Percentiles rank a stretch among this genome's conserved stretches.
phyloP scores from a whole-genome alignment of 768 basidiomycete genomes.

The Sarcomyxa edulis region DNA sequence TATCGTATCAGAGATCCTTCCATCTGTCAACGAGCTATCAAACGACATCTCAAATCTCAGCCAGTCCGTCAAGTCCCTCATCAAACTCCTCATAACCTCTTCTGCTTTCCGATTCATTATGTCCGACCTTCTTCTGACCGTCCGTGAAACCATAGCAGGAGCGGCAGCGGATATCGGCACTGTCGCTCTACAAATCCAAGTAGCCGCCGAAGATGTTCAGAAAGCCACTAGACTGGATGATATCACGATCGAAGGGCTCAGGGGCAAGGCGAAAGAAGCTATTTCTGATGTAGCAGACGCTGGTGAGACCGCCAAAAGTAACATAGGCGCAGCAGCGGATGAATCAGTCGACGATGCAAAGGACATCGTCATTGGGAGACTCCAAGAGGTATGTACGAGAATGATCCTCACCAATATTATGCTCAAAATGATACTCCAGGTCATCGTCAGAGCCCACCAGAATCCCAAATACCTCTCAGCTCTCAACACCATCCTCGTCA shows the following conservation, averaged over 20 bases:
- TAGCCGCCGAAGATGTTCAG: conserved; percentile 26
- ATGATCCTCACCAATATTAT: not conserved
- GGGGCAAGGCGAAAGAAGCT: conserved; percentile 61
- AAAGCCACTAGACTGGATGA: conserved; percentile 12
- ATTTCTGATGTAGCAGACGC: conserved; percentile 36
- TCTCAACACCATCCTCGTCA: conserved; percentile 21
- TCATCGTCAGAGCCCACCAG: conserved; percentile 23
- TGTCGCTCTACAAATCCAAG: conserved; percentile 24
- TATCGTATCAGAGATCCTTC: conserved; percentile 14
- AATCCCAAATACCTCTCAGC: conserved; percentile 26
- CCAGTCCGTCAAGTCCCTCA: conserved; percentile 21
- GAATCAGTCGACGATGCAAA: conserved; percentile 17
- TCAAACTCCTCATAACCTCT: conserved; percentile 24
- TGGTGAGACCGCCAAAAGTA: conserved; percentile 15
- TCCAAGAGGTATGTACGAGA: conserved; percentile 23
- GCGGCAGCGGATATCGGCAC: conserved; percentile 24
- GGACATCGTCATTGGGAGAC: conserved; percentile 18
- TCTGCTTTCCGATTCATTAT: conserved; percentile 29
- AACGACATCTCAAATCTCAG: conserved; percentile 23
- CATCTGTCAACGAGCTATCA: conserved; percentile 17
- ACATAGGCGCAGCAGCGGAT: conserved; percentile 14
- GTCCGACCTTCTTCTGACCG: conserved; percentile 24
- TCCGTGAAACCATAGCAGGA: conserved; percentile 25
- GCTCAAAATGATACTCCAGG: conserved; percentile 13
- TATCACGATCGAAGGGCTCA: conserved; percentile 14